phyloP scores from a whole-genome alignment of 805 yeast genomes.

The Ogataea chonburiensis region DNA sequence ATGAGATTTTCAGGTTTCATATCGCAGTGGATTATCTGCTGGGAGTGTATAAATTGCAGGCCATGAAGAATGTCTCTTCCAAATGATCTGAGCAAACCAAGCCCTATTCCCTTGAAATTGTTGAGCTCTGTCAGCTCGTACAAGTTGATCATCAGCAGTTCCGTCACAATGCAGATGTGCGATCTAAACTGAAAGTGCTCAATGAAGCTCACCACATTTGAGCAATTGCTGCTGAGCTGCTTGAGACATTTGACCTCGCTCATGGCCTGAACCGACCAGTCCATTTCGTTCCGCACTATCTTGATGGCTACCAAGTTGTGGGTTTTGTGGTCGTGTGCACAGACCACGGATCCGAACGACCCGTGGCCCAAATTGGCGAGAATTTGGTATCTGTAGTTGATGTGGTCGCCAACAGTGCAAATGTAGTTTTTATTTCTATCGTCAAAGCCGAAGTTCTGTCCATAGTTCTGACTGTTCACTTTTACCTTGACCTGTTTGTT shows the following conservation, averaged over 20 bases:
- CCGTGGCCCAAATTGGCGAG: slow-evolving; percentile 66
- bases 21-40: slow-evolving; percentile 75
- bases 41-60: slow-evolving; percentile 54
- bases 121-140: slow-evolving; percentile 56
- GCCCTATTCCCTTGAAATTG: slow-evolving; percentile 48
- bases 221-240: slow-evolving; percentile 38
- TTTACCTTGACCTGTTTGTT: slow-evolving; percentile 23
- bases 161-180: slow-evolving; percentile 80
- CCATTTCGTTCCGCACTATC: slow-evolving; percentile 68
- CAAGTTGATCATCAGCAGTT: slow-evolving; percentile 63
- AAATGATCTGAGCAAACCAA: slow-evolving; percentile 42
- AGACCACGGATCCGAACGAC: slow-evolving; percentile 76
- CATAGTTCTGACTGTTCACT: slow-evolving; percentile 39
- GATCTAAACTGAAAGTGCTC: slow-evolving; percentile 79
- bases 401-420: slow-evolving; percentile 60
- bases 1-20: slow-evolving; percentile 83
- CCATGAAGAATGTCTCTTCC: slow-evolving; percentile 58
- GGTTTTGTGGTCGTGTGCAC: slow-evolving; percentile 64
- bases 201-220: slow-evolving; percentile 47
- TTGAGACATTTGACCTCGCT: slow-evolving; percentile 71
- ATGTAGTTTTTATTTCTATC: slow-evolving; percentile 64
- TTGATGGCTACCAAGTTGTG: slow-evolving; percentile 67
- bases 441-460: slow-evolving; percentile 67
- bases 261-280: slow-evolving; percentile 75
- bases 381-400: slow-evolving; percentile 72